Evolutionary conservation across 2,329 filamentous ascomycete genomes (phyloP).

Genomic region (Boeremia lycopersici): DNA sequence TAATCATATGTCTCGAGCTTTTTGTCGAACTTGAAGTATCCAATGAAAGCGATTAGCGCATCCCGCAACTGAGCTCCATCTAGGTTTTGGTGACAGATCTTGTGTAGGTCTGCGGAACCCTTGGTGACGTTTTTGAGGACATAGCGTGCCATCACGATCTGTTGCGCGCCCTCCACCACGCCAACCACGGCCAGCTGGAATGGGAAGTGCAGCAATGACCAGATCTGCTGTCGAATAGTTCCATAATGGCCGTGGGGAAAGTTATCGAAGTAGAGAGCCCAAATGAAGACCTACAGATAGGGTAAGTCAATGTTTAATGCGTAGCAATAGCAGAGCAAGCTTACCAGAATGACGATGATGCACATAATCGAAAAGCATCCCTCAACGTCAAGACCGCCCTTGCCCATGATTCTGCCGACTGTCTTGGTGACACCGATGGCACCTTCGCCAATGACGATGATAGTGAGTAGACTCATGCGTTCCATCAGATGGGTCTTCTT

Average conservation of each 20-base stretch:
- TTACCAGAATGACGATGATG: constrained; percentile 44
- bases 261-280: constrained; percentile 67
- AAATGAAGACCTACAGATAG: constrained; percentile 58
- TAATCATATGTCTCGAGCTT: constrained; percentile 36
- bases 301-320: neutral
- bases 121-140: constrained; percentile 54
- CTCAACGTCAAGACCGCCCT: constrained; percentile 40
- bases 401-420: constrained; percentile 51
- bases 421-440: constrained; percentile 66
- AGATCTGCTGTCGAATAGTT: constrained; percentile 64
- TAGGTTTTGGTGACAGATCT: constrained; percentile 44
- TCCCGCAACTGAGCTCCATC: constrained; percentile 40
- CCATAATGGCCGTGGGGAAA: constrained; percentile 58
- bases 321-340: neutral
- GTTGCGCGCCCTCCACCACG: constrained; percentile 67
- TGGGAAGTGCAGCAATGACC: constrained; percentile 65
- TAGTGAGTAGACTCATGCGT: constrained; percentile 66
- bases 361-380: constrained; percentile 46
- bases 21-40: constrained; percentile 39
- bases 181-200: constrained; percentile 68
- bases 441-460: constrained; percentile 71
- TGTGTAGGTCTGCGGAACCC: constrained; percentile 46
- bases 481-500: constrained; percentile 67
- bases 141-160: constrained; percentile 58
- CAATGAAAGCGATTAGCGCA: constrained; percentile 30